Evolutionary conservation across 495 filamentous ascomycete species (phyloP).

Genomic region (Cryomyces minteri): DNA sequence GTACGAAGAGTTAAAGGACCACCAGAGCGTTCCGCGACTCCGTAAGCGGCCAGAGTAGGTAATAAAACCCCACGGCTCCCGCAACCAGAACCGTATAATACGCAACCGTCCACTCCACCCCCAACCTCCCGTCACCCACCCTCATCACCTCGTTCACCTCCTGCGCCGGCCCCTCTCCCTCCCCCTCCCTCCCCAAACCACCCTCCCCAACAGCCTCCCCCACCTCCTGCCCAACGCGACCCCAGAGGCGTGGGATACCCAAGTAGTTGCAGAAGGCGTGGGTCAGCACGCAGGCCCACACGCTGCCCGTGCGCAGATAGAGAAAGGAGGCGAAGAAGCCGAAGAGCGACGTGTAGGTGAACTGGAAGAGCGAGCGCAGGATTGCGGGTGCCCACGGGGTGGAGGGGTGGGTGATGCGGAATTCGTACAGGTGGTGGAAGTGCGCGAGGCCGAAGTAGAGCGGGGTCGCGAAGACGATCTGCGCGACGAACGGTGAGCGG

Average conservation of each 20-base stretch:
- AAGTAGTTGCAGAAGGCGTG: slow-evolving; percentile 89
- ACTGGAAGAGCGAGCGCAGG: slow-evolving; percentile 60
- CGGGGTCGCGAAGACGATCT: slow-evolving; percentile 60
- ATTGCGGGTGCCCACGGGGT: slow-evolving; percentile 39
- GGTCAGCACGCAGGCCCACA: slow-evolving; percentile 49
- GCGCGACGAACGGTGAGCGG: slow-evolving; percentile 21
- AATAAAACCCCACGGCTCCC: slow-evolving; percentile 54
- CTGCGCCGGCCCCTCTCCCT: not conserved
- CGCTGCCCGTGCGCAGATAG: slow-evolving; percentile 70
- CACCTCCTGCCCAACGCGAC: slow-evolving; percentile 46
- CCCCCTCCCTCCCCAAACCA: slow-evolving; percentile 7
- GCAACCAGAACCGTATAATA: slow-evolving; percentile 61
- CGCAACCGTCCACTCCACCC: slow-evolving; percentile 45
- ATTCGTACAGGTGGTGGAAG: slow-evolving; percentile 93
- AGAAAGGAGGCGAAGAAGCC: slow-evolving; percentile 88
- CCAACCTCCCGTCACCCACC: slow-evolving; percentile 12
- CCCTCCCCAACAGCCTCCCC: slow-evolving; percentile 16
- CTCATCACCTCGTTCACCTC: slow-evolving; percentile 8
- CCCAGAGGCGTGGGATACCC: slow-evolving; percentile 78
- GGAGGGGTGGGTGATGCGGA: slow-evolving; percentile 59
- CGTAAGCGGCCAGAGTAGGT: slow-evolving; percentile 52
- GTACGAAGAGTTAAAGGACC: not conserved
- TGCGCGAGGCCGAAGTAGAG: slow-evolving; percentile 92
- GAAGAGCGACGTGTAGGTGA: slow-evolving; percentile 85
- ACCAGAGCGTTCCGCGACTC: slow-evolving; percentile 33